Evolutionary conservation across 495 filamentous ascomycete genomes (phyloP), one percentile per base, ranked within the genome.

Genomic region (Pyrenula massariospora): DNA sequence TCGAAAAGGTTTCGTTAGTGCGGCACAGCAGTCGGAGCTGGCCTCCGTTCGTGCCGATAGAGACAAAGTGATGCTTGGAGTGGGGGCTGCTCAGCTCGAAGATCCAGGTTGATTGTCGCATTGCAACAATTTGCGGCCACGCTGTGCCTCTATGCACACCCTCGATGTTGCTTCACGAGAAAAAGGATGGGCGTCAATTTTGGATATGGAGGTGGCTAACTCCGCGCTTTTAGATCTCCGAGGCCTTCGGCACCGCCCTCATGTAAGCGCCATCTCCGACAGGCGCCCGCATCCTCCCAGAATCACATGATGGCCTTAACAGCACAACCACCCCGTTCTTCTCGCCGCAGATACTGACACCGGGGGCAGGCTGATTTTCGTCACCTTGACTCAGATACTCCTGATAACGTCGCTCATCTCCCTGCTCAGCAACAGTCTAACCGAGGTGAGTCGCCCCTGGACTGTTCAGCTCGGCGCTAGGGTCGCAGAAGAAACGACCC

Each of bases 391-490:
- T 59, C 94, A 92, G 60, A 89, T 95, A 56, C 77, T 96, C 12
- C 76, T 96, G n/a, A 85, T 94, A 60, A 93, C 91, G 47, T 92
- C 88, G 15, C 74, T 95, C 57, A 93, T 96, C 56, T 90, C 87
- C 76, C 82, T 96, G 70, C 82, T 96, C 60, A 92, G 87, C 61
- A 91, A 94, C 75, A 89, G 84, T 65, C 82, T 96, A 61, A 87
- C 84, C 48, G 88, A 87, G 66, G 89, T 96, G 66, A 74, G 85
- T 73, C n/a, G 22, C n/a, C 23, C 51, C 24, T 19, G 19, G n/a
- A 31, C 52, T 50, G 15, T 25, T 25, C 56, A 20, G 58, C 47
- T 56, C 47, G 50, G 55, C 50, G 36, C 24, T 52, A 21, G 69
- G 68, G 31, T 15, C 31, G 31, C 31, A 42, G 31, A 10, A 73